Evolutionary conservation across 2,329 filamentous ascomycete genomes (phyloP).

Genomic region (Calonectria ilicicola): DNA sequence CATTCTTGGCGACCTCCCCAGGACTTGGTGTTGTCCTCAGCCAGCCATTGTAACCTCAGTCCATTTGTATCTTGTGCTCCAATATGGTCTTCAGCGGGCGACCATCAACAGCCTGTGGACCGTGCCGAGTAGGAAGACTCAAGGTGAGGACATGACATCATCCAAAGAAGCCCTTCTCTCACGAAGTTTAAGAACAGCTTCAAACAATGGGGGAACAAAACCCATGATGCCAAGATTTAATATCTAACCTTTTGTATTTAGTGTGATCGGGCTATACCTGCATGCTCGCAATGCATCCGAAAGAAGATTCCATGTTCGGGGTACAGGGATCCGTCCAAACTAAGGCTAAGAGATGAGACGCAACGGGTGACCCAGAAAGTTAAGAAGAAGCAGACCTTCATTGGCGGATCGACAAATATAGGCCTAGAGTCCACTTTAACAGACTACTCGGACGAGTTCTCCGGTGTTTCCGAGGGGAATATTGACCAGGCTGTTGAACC

Average conservation of each 20-base stretch:
- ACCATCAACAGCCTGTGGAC: conserved; percentile 43
- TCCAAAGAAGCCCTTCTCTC: background rate
- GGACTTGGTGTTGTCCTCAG: background rate
- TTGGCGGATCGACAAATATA: background rate
- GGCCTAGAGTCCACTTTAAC: background rate
- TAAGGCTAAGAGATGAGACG: conserved; percentile 44
- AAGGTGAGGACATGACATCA: conserved; percentile 31
- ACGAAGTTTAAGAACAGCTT: background rate
- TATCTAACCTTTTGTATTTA: conserved; percentile 1
- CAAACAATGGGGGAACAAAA: background rate
- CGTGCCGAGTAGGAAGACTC: conserved; percentile 41
- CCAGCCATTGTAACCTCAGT: too few species aligned
- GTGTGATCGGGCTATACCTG: conserved; percentile 41
- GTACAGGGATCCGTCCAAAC: conserved; percentile 38
- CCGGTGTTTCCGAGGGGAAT: background rate
- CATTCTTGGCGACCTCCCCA: background rate
- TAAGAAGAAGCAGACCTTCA: background rate
- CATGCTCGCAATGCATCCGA: conserved; percentile 44
- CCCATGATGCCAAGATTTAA: background rate
- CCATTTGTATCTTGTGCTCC: too few species aligned
- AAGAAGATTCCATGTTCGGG: conserved; percentile 40
- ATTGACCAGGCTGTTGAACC: background rate
- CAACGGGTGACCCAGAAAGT: conserved; percentile 33
- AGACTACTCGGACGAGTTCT: too few species aligned
- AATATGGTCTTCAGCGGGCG: conserved; percentile 45